Evolutionary conservation across 768 basidiomycete species (phyloP).

Genomic region (Ramaria sp.): DNA sequence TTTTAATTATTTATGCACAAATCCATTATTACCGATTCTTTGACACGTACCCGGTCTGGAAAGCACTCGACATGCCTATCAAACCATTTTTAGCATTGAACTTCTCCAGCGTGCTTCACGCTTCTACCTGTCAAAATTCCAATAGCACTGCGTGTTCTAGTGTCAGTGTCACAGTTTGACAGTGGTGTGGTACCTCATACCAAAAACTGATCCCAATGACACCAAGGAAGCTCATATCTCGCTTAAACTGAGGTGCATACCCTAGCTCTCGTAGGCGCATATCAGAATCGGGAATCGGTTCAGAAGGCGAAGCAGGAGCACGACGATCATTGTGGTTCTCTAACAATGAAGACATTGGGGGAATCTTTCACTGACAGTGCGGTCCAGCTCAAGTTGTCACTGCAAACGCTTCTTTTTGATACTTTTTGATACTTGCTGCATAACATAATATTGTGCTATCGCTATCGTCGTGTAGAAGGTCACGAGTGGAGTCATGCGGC

Average conservation of each 20-base stretch:
- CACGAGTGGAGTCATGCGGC: too few species aligned
- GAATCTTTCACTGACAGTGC: too few species aligned
- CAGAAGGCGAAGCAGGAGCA: neutral
- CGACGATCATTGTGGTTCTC: neutral
- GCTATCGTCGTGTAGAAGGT: too few species aligned
- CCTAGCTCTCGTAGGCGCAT: slow-evolving; percentile 38
- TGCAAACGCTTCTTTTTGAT: too few species aligned
- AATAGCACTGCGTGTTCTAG: slow-evolving; percentile 32
- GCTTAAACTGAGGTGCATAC: slow-evolving; percentile 43
- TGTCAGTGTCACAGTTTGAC: too few species aligned
- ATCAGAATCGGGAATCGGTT: slow-evolving; percentile 17
- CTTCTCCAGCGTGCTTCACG: neutral
- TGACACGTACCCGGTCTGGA: slow-evolving; percentile 33
- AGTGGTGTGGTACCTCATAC: too few species aligned
- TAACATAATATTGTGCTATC: too few species aligned
- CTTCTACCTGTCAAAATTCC: slow-evolving; percentile 43
- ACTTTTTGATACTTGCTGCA: too few species aligned
- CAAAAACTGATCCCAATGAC: slow-evolving; percentile 49
- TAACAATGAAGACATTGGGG: neutral
- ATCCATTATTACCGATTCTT: neutral
- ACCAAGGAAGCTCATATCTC: slow-evolving; percentile 49
- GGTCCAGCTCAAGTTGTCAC: too few species aligned
- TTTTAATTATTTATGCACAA: neutral
- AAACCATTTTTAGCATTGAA: neutral
- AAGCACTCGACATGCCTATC: slow-evolving; percentile 27